These are phyloP conservation scores for Megacollybia marginata DNA, from an alignment of 768 basidiomycete genomes.

Conservation along the genomic window DNA sequence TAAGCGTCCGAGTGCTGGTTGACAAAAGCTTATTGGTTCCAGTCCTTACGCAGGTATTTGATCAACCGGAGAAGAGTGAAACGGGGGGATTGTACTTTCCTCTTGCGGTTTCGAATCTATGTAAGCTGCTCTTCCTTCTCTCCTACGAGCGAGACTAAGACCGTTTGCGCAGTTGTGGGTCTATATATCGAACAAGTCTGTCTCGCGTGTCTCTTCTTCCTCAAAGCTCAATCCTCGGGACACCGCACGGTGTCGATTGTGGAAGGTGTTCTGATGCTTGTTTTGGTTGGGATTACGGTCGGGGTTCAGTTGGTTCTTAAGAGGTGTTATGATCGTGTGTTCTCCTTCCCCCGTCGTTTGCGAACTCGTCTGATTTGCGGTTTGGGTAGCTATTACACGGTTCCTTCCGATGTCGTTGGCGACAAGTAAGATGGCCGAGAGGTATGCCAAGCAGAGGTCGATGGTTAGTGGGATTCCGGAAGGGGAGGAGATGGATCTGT, in stretches of 20 bases:
- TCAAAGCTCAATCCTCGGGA: conserved; percentile 33
- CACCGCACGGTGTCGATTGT: conserved; percentile 22
- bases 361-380: background rate
- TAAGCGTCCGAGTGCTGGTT: conserved; percentile 21
- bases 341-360: background rate
- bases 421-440: conserved; percentile 47
- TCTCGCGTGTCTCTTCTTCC: conserved; percentile 61
- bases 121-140: conserved; percentile 23
- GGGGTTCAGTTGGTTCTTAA: conserved; percentile 30
- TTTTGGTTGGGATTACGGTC: conserved; percentile 48
- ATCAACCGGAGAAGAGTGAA: conserved; percentile 42
- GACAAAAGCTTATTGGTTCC: background rate
- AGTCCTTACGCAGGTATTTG: conserved; percentile 47
- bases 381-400: conserved; percentile 37
- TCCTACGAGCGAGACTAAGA: conserved; percentile 4
- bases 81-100: conserved; percentile 38
- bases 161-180: conserved; percentile 40
- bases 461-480: conserved; percentile 10
- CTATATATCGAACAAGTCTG: conserved; percentile 68
- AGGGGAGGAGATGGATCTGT: conserved; percentile 26
- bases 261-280: conserved; percentile 50
- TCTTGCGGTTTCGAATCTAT: conserved; percentile 38
- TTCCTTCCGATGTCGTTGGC: conserved; percentile 60
- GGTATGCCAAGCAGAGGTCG: conserved; percentile 26
- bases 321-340: conserved; percentile 33